Percentiles rank a stretch among this genome's conserved stretches.
phyloP scores from a whole-genome alignment of 164 flowering plant genomes.

The Vitis rupestris region DNA sequence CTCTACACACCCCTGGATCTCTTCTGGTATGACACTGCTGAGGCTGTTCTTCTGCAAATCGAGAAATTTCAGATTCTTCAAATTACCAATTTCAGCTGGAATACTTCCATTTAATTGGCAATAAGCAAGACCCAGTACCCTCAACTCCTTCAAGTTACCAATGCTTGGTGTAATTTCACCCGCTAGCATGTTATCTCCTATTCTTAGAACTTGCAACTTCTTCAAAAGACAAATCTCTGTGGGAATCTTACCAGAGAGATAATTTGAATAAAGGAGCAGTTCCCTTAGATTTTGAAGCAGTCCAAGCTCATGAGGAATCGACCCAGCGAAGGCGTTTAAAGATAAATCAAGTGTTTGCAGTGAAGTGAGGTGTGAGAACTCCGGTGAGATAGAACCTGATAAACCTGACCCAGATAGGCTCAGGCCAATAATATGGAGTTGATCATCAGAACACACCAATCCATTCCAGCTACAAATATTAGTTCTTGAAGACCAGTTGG shows the following conservation, averaged over 20 bases:
- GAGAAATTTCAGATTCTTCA: slow-evolving; percentile 60
- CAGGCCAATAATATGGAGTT: slow-evolving; percentile 44
- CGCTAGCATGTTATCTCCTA: slow-evolving; percentile 67
- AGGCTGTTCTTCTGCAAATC: slow-evolving; percentile 73
- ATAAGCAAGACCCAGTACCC: slow-evolving; percentile 62
- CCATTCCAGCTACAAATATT: slow-evolving; percentile 77
- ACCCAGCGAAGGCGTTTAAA: slow-evolving; percentile 58
- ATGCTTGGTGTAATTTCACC: slow-evolving; percentile 51
- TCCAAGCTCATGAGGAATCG: slow-evolving; percentile 68
- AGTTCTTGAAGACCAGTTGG: slow-evolving; percentile 53
- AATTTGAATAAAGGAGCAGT: slow-evolving; percentile 67
- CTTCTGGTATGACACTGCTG: slow-evolving; percentile 59
- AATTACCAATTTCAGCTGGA: slow-evolving; percentile 66
- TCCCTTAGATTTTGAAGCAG: slow-evolving; percentile 52
- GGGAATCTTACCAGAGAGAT: slow-evolving; percentile 69
- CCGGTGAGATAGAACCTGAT: slow-evolving; percentile 55
- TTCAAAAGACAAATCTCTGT: slow-evolving; percentile 56
- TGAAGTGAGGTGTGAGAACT: slow-evolving; percentile 47
- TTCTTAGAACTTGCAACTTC: slow-evolving; percentile 65
- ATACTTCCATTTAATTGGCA: slow-evolving; percentile 74
- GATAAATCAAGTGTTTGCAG: slow-evolving; percentile 70
- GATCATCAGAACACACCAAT: slow-evolving; percentile 60
- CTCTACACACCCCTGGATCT: slow-evolving; percentile 45
- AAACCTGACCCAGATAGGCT: slow-evolving; percentile 65
- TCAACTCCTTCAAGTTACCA: slow-evolving; percentile 62